phyloP scores from a whole-genome alignment of 495 filamentous ascomycete species.

The Tuber aestivum region DNA sequence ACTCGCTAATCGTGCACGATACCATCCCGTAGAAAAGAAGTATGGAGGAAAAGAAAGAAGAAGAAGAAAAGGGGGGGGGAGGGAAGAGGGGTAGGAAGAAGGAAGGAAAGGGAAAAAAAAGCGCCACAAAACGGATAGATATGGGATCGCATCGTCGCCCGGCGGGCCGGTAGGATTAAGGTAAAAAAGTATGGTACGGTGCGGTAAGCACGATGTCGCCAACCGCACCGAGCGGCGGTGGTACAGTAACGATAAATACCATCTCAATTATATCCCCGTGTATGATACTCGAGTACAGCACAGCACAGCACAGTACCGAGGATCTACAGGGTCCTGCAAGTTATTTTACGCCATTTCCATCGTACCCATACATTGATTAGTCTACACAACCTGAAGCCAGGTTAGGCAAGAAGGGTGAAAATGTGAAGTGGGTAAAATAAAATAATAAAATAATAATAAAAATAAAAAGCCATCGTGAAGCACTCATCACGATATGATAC shows the following conservation, averaged over 20 bases:
- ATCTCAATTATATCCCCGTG: too few species aligned
- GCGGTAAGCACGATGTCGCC: not conserved
- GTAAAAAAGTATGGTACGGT: not conserved
- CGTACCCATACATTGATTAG: too few species aligned
- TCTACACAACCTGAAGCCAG: too few species aligned
- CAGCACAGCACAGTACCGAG: not conserved
- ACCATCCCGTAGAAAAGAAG: not conserved
- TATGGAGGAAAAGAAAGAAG: not conserved
- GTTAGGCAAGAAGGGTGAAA: too few species aligned
- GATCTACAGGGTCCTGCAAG: not conserved
- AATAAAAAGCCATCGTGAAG: too few species aligned
- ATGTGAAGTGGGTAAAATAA: too few species aligned
- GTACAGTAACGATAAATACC: not conserved
- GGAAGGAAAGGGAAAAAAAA: not conserved
- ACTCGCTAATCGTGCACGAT: not conserved
- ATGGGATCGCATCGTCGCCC: not conserved
- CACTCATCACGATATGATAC: too few species aligned
- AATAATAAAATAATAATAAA: too few species aligned
- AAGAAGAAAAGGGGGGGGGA: not conserved
- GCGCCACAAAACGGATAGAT: conserved; percentile 1
- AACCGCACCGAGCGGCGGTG: not conserved
- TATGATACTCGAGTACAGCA: too few species aligned
- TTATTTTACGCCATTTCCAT: not conserved
- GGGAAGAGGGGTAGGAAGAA: too few species aligned
- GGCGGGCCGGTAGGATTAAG: not conserved